Conservation (phyloP, 2,329 filamentous ascomycete genomes). For the Pezicula neosporulosa region DNA sequence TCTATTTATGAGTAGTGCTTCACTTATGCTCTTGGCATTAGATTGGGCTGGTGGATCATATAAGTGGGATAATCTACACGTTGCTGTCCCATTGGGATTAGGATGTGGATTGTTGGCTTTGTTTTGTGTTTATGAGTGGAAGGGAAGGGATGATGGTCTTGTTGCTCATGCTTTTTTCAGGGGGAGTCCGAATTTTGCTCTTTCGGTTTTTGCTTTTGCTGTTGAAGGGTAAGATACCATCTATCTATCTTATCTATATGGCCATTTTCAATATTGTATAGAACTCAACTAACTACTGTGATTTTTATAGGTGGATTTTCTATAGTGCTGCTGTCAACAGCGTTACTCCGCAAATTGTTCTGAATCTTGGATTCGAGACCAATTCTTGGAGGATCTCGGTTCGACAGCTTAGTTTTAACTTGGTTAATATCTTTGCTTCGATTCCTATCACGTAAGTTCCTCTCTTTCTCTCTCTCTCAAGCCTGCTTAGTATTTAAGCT, state of each 20-base stretch:
- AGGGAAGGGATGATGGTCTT: slow-evolving; percentile 48
- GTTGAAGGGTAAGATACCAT: slow-evolving; percentile 44
- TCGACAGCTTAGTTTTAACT: slow-evolving; percentile 41
- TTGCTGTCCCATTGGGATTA: slow-evolving; percentile 28
- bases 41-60: slow-evolving; percentile 43
- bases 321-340: slow-evolving; percentile 50
- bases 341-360: slow-evolving; percentile 43
- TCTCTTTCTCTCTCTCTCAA: no score
- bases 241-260: no score
- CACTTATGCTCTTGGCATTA: slow-evolving; percentile 40
- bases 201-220: slow-evolving; percentile 51
- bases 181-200: slow-evolving; percentile 49
- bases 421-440: slow-evolving; percentile 37
- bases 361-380: slow-evolving; percentile 45
- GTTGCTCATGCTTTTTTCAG: slow-evolving; percentile 53
- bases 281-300: background rate
- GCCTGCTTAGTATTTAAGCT: no score
- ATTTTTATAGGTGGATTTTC: slow-evolving; percentile 44
- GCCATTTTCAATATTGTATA: background rate
- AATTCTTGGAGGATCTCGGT: slow-evolving; percentile 44
- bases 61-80: slow-evolving; percentile 25
- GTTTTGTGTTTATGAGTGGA: slow-evolving; percentile 43
- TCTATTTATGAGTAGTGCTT: slow-evolving; percentile 39
- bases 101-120: slow-evolving; percentile 25
- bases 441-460: slow-evolving; percentile 35